Evolutionary conservation across 768 basidiomycete genomes (phyloP), one percentile per base, ranked within the genome.

Genomic region (Cyathus striatus): DNA sequence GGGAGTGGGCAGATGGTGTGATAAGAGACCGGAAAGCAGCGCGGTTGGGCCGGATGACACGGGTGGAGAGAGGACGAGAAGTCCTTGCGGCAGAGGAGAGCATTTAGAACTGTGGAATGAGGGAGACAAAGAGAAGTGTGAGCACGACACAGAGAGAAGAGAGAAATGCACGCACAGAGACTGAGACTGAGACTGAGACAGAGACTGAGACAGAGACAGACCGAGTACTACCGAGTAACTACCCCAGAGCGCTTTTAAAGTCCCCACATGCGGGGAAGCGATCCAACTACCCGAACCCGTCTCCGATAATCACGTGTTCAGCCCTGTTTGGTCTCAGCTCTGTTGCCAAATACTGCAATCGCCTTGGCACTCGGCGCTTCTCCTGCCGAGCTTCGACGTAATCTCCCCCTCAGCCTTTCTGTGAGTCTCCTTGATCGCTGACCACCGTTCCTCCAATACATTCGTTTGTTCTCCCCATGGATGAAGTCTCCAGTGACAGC

Each of bases 71-170:
- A 41, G 55, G 46, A 38, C 51, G 38, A 46, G 52, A 49, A 34
- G 49, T 45, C 35, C 61, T 55, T 17, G 56, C 35, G 32, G 43
- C 50, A 36, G 52, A 50, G 39, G 56, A 49, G 46, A 59, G 50
- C 60, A 61, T 61, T 21, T 25, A 20, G 18, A 20, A 20, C 10
- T 13, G 13, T 14, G 10, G 27, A 9, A 30, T 9, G n/a, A 30
- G 9, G 27, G 27, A 9, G 27, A 30, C 27, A 9, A 30, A 9
- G 27, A 30, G 9, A n/a, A 30, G 27, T 9, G n/a, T 30, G 27
- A 9, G 27, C 27, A 9, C 9, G n/a, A 30, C n/a, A n/a, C n/a
- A n/a, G n/a, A n/a, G n/a, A n/a, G n/a, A n/a, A n/a, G n/a, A n/a
- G n/a, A n/a, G n/a, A n/a, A n/a, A n/a, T n/a, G n/a, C n/a, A n/a